Evolutionary conservation across 2,329 filamentous ascomycete species (phyloP), one percentile per base, ranked within the genome.

Genomic region (Hyphodiscus sp.): DNA sequence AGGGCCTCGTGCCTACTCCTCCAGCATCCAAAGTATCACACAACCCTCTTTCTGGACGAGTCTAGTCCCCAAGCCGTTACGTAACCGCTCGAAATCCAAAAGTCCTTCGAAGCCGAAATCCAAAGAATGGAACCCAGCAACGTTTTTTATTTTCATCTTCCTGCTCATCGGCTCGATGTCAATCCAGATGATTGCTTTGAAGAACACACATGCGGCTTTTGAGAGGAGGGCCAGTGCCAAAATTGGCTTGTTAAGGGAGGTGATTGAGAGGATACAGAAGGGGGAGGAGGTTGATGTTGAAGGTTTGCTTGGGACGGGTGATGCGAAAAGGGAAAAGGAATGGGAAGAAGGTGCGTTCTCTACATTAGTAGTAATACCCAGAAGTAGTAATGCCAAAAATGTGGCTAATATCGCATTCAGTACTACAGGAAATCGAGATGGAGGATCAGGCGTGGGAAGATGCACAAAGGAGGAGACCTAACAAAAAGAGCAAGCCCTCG

Each of bases 111-210:
- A 73, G 33, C 64, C 69, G 20, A 80, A 77, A 59, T 73, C 78
- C 16, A 85, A 81, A 65, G 80, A 83, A 61, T 89, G 86, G 84
- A 92, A 92, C 62, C 87, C 89, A 2, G 87, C 87, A 19, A 91
- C 85, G 0, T 92, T 90, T 65, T 94, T 85, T 69, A 89, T 92
- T 61, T 75, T 85, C 63, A 89, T 92, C 58, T 91, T 91, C 65
- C 75, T 91, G 42, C 78, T 97, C 58, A 92, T 97, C 59, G 95
- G 95, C 3, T 96, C 90, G 57, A 95, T 96, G 77, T 89, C 92
- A 15, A 96, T 99, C 63, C 89, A 96, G 65, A 88, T 94, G 78
- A 86, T 99, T 65, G 78, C 84, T 38, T 69, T 97, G 63, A 86
- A 85, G 63, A 88, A 87, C 62, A 85, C 91, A 49, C 87, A 85